Evolutionary conservation across 228 moss, liverwort and hornwort species (phyloP).

Genomic region (Sphagnum fallax): DNA sequence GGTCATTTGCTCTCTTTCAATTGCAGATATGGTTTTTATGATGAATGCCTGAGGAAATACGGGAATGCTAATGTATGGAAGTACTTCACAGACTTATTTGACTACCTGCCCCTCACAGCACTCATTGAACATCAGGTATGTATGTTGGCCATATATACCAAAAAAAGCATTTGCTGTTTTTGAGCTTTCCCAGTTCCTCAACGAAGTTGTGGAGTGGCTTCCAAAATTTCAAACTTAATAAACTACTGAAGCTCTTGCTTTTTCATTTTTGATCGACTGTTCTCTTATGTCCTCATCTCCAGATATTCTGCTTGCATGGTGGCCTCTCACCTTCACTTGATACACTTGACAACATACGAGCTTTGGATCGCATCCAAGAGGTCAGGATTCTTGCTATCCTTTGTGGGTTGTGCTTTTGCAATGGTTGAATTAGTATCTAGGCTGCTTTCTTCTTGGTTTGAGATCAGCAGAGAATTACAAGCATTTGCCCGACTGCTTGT

Average conservation of each 20-base stretch:
- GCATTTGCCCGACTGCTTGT: too few relatives aligned
- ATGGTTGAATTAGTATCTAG: too few relatives aligned
- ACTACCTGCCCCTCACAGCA: constrained; percentile 94
- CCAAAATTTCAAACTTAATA: too few relatives aligned
- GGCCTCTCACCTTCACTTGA: constrained; percentile 98
- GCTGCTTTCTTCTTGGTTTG: too few relatives aligned
- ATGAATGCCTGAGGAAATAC: constrained; percentile 99
- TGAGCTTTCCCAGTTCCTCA: too few relatives aligned
- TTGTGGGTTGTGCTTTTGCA: too few relatives aligned
- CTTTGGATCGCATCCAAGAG: constrained; percentile 99
- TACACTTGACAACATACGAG: constrained; percentile 96
- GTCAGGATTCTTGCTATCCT: constrained; percentile 12
- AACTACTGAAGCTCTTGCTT: background rate
- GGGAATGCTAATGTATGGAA: constrained; percentile 99
- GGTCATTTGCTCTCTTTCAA: too few relatives aligned
- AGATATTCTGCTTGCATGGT: constrained; percentile 99
- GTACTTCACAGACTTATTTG: constrained; percentile 95
- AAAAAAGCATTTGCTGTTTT: background rate
- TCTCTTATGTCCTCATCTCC: background rate
- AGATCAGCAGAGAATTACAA: too few relatives aligned
- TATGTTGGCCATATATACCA: background rate
- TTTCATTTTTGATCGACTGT: background rate
- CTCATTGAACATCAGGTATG: constrained; percentile 94
- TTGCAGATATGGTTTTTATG: constrained; percentile 93
- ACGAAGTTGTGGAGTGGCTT: too few relatives aligned